Conservation (phyloP, 129 eudicot species). For the Scalesia atractyloides region DNA sequence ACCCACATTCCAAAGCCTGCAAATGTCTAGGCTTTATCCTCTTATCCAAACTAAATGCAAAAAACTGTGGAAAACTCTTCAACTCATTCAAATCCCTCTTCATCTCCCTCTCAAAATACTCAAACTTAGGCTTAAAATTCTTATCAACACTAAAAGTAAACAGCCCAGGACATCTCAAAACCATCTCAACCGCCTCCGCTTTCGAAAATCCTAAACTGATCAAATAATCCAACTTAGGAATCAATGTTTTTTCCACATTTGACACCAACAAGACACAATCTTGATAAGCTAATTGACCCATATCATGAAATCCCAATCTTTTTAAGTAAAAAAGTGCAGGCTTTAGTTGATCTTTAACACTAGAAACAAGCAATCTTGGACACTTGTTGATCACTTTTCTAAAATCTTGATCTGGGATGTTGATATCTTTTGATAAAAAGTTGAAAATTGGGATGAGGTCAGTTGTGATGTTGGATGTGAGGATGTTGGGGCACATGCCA, state of each 20-base stretch:
- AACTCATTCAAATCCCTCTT: conserved; percentile 60
- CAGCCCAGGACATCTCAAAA: conserved; percentile 39
- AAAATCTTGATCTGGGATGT: conserved; percentile 57
- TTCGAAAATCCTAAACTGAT: conserved; percentile 65
- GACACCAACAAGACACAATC: conserved; percentile 84
- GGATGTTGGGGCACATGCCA: conserved; percentile 27
- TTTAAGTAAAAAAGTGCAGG: conserved; percentile 79
- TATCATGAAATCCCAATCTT: conserved; percentile 69
- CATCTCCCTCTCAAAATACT: conserved; percentile 65
- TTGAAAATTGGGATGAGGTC: conserved; percentile 71
- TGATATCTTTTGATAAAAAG: conserved; percentile 61
- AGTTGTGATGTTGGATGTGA: conserved; percentile 56
- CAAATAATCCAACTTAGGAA: conserved; percentile 74
- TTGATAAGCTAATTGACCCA: conserved; percentile 65
- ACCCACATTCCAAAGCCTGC: conserved; percentile 55
- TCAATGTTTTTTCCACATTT: conserved; percentile 73
- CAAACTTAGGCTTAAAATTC: conserved; percentile 77
- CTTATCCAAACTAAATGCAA: conserved; percentile 93
- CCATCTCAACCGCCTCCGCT: conserved; percentile 35
- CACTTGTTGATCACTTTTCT: conserved; percentile 81
- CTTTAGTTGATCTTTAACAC: conserved; percentile 70
- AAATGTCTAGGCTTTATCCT: conserved; percentile 79
- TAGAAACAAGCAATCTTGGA: conserved; percentile 74
- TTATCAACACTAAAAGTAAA: conserved; percentile 90
- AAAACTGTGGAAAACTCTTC: conserved; percentile 84